Evolutionary conservation across 1,284 basidiomycete species (phyloP).

Genomic region (Ceratobasidium sp.): DNA sequence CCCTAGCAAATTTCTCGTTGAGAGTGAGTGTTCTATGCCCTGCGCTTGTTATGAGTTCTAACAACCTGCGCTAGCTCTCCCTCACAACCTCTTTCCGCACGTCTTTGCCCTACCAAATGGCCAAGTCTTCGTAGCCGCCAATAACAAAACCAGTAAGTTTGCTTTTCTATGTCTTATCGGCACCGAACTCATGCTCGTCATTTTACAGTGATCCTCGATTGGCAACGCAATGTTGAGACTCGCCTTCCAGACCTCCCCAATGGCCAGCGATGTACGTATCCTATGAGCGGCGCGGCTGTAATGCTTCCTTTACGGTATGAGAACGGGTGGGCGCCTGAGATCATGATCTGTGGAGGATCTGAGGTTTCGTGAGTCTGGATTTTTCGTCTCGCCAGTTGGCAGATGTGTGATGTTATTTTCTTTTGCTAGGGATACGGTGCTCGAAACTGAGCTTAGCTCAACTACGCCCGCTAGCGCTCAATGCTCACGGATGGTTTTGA

Average conservation of each 20-base stretch:
- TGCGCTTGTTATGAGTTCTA: background rate
- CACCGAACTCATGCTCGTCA: too few relatives aligned
- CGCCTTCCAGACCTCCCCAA: conserved; percentile 63
- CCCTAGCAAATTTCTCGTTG: conserved; percentile 54
- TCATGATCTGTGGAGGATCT: conserved; percentile 67
- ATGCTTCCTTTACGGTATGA: conserved; percentile 66
- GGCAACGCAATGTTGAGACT: conserved; percentile 57
- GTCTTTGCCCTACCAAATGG: conserved; percentile 72
- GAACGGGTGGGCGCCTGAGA: conserved; percentile 63
- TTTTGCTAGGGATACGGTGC: conserved; percentile 50
- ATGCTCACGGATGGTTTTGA: conserved; percentile 36
- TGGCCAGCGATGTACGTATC: conserved; percentile 66
- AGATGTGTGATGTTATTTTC: too few relatives aligned
- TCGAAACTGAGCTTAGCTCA: conserved; percentile 22
- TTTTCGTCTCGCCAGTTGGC: too few relatives aligned
- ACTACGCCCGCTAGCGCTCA: conserved; percentile 36
- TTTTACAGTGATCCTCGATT: conserved; percentile 63
- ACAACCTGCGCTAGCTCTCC: conserved; percentile 46
- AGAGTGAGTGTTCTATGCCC: conserved; percentile 24
- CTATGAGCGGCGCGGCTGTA: conserved; percentile 63
- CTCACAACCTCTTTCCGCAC: conserved; percentile 56
- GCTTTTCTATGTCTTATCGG: conserved; percentile 47
- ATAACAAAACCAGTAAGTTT: conserved; percentile 70
- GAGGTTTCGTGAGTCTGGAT: conserved; percentile 45
- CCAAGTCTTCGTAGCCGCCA: conserved; percentile 84